phyloP scores from a whole-genome alignment of 1,284 basidiomycete species.

The Puccinia brachypodii region DNA sequence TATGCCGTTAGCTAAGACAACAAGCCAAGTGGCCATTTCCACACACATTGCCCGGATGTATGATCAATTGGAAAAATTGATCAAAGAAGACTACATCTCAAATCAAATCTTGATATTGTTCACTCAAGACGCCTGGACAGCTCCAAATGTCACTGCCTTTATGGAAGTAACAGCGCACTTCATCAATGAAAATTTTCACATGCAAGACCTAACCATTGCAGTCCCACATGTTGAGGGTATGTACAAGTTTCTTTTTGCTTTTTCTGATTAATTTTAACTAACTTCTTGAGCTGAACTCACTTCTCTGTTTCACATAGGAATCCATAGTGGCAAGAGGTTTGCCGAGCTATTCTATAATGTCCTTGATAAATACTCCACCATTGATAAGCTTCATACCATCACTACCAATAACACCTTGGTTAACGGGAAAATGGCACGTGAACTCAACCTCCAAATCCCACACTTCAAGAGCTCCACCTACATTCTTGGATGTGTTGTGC shows the following conservation, averaged over 20 bases:
- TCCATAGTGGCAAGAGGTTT: neutral
- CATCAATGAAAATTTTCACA: slow-evolving; percentile 18
- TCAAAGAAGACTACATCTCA: neutral
- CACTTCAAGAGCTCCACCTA: neutral
- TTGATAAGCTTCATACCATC: neutral
- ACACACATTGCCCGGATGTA: neutral
- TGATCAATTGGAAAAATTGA: neutral
- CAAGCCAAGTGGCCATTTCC: neutral
- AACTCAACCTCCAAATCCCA: neutral
- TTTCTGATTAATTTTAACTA: too few relatives aligned
- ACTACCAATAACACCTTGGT: slow-evolving; percentile 15
- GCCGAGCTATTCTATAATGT: neutral
- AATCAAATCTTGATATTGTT: neutral
- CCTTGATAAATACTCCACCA: neutral
- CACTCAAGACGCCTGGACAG: slow-evolving; percentile 12
- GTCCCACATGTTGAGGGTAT: slow-evolving; percentile 2
- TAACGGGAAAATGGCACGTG: neutral
- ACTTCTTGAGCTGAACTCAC: neutral
- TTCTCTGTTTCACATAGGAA: neutral
- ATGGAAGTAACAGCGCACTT: slow-evolving; percentile 22
- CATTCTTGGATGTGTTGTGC: neutral
- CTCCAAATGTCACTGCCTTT: slow-evolving; percentile 3
- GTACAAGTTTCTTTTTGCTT: neutral
- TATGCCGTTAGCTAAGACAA: neutral
- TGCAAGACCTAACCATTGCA: neutral